Evolutionary conservation across 805 yeast species (phyloP).

Genomic region (Hanseniaspora taiwanica): DNA sequence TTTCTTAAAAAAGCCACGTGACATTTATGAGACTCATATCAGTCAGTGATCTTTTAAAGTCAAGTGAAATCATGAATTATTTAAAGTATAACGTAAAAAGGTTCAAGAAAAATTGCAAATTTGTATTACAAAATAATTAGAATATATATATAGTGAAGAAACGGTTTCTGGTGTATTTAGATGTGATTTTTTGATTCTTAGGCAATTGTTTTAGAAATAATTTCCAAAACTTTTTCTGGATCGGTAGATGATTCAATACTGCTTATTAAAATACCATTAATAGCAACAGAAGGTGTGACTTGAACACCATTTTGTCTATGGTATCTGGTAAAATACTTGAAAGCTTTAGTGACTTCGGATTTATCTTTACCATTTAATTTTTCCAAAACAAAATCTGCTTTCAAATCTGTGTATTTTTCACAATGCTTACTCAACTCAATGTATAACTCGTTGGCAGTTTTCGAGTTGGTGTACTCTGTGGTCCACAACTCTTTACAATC

Average conservation of each 20-base stretch:
- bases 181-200: not conserved
- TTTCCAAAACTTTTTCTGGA: slow-evolving; percentile 25
- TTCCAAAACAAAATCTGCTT: slow-evolving; percentile 21
- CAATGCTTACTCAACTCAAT: slow-evolving; percentile 39
- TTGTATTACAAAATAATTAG: no score
- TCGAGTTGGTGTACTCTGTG: slow-evolving; percentile 44
- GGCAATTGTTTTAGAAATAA: slow-evolving; percentile 7
- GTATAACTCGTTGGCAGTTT: slow-evolving; percentile 44
- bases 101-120: no score
- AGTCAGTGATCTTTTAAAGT: no score
- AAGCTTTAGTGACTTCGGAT: slow-evolving; percentile 36
- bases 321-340: slow-evolving; percentile 61
- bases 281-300: slow-evolving; percentile 67
- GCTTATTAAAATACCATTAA: slow-evolving; percentile 52
- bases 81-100: no score
- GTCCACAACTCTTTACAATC: slow-evolving; percentile 37
- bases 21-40: no score
- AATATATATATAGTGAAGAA: no score
- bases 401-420: slow-evolving; percentile 26
- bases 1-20: no score
- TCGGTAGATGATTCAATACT: slow-evolving; percentile 51
- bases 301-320: slow-evolving; percentile 70
- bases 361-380: slow-evolving; percentile 33
- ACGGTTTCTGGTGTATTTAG: no score
- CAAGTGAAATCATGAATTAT: no score